phyloP scores from a whole-genome alignment of 306 rosid genomes.

The Trifolium fragiferum region DNA sequence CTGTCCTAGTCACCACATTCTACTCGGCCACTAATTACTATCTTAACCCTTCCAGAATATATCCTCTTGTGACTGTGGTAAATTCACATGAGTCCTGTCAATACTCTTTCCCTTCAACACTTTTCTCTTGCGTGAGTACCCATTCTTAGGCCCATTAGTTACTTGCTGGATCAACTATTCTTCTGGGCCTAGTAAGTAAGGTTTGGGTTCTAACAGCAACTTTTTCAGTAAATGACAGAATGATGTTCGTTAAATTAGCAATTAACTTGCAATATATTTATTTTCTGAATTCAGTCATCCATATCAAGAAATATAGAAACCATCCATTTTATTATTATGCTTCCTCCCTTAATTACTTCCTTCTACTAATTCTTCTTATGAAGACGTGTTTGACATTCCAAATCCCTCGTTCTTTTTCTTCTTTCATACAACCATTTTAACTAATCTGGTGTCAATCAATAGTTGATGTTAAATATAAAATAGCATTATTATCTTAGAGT shows the following conservation, averaged over 20 bases:
- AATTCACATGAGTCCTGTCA: no score
- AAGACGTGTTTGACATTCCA: slow-evolving; percentile 5
- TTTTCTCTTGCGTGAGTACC: no score
- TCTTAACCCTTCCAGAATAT: no score
- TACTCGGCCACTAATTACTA: no score
- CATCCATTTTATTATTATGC: neutral
- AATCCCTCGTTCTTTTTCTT: slow-evolving; percentile 20
- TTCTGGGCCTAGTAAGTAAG: no score
- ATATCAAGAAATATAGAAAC: slow-evolving; percentile 20
- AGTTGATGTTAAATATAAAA: slow-evolving; percentile 1
- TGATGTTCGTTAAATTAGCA: slow-evolving; percentile 2
- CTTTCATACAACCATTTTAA: neutral
- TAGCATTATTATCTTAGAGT: slow-evolving; percentile 1
- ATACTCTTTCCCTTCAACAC: no score
- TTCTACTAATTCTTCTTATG: slow-evolving; percentile 14
- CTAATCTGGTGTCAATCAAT: neutral
- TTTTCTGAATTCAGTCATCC: neutral
- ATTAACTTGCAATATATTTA: slow-evolving; percentile 26
- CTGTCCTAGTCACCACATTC: no score
- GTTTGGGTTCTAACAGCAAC: no score
- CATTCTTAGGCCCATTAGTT: no score
- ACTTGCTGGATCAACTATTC: no score
- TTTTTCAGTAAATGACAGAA: neutral
- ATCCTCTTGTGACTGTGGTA: no score
- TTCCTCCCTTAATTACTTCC: slow-evolving; percentile 10